These are phyloP conservation scores for Carex pumila DNA, from an alignment of 176 grass and related monocot species.

Conservation along the genomic window DNA sequence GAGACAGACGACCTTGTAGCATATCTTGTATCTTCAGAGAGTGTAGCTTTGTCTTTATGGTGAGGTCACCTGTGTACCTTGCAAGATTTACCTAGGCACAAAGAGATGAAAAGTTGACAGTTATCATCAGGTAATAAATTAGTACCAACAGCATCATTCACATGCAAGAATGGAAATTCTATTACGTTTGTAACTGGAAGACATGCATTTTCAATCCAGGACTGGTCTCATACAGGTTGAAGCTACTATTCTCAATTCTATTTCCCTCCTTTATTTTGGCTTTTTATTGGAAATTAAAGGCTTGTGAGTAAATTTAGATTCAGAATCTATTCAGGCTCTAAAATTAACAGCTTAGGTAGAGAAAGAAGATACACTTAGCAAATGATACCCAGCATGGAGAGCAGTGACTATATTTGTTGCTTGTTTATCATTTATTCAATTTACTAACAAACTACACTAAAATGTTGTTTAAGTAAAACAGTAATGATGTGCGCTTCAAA, in stretches of 20 bases:
- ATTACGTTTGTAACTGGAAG: neutral
- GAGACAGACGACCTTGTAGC: conserved; percentile 57
- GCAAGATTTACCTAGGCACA: conserved; percentile 67
- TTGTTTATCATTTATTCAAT: neutral
- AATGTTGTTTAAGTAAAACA: neutral
- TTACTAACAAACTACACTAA: neutral
- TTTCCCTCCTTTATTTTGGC: neutral
- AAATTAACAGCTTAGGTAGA: neutral
- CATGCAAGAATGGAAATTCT: neutral
- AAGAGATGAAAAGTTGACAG: conserved; percentile 14
- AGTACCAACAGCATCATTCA: neutral
- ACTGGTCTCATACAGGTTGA: too few species aligned
- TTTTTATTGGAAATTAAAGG: neutral
- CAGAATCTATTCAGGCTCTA: neutral
- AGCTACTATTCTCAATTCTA: neutral
- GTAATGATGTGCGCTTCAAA: neutral
- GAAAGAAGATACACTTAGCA: neutral
- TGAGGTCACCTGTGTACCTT: conserved; percentile 56
- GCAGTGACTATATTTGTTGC: neutral
- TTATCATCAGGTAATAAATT: neutral
- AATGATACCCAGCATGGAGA: neutral
- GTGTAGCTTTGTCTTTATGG: conserved; percentile 89
- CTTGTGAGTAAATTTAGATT: neutral
- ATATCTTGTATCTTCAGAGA: conserved; percentile 86
- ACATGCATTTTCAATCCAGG: neutral